Base-by-base conservation (phyloP, 257 asterid genomes). In the Knoxia roxburghii region DNA sequence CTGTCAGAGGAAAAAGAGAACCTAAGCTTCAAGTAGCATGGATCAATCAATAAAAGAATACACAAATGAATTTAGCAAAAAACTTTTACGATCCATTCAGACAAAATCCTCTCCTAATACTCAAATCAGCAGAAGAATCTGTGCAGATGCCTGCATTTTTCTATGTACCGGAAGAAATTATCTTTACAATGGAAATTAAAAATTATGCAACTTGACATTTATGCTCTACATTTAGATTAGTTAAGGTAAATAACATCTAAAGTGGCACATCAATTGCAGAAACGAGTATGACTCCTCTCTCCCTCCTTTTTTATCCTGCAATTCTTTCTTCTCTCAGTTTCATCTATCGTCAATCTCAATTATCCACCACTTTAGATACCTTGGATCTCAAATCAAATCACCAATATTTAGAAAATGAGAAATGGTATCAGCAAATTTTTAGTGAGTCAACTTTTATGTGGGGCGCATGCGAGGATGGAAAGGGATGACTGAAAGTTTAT, bases 1-100 rank as follows among this genome's bases (percentile, higher is more conserved):
- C 98, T 91, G 83, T 32, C 35, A 62, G 62, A 75, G 48, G 48
- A 21, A 51, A 23, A 71, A 48, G 71, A 26, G 60, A 37, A 37
- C 21, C 20, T 48, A 39, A 51, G 14, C 48, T 41, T 60, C 48
- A 57, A 61, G 57, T 30, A 40, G 53, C 53, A 55, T 66, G 50
- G 49, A 67, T n/a, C 15, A 37, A 58, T 41, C 6, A 56, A 13
- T 18, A 39, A 45, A 29, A 33, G 30, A 69, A 71, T 53, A 7
- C 12, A 66, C 11, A 30, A 21, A 68, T 13, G 3, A 24, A 52
- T 18, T 1, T n/a, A 7, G 35, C 35, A 37, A 37, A 37, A 37
- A 37, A 37, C 41, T 37, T 37, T 4, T 9, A 37, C 9, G 41
- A 9, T 37, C 4, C 4, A 4, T 37, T 37, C 9, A 37, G 9